Evolutionary conservation across 1,284 basidiomycete species (phyloP).

Genomic region (Puccinia novopanici): DNA sequence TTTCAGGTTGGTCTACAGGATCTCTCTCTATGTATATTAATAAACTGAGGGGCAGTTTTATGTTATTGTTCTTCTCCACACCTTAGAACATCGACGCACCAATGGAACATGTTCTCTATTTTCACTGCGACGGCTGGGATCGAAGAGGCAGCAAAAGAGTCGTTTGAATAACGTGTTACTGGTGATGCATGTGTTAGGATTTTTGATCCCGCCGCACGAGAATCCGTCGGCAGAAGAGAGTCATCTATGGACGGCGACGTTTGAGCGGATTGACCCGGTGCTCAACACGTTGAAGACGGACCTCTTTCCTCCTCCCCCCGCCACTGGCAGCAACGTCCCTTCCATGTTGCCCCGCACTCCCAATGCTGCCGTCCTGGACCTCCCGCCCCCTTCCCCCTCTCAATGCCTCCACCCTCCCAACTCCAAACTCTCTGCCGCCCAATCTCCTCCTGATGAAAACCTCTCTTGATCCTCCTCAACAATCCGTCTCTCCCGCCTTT

Average conservation of each 20-base stretch:
- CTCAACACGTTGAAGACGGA: slow-evolving; percentile 81
- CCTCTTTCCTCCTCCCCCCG: slow-evolving; percentile 59
- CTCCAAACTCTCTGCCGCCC: too few relatives aligned
- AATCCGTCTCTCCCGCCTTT: too few relatives aligned
- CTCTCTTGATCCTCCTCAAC: too few relatives aligned
- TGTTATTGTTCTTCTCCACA: background rate
- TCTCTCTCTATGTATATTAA: background rate
- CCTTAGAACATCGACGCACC: slow-evolving; percentile 77
- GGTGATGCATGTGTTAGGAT: slow-evolving; percentile 86
- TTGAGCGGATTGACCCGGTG: slow-evolving; percentile 81
- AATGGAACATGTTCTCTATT: slow-evolving; percentile 94
- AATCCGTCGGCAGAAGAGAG: slow-evolving; percentile 69
- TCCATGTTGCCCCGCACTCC: background rate
- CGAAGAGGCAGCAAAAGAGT: slow-evolving; percentile 80
- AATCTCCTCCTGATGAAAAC: too few relatives aligned
- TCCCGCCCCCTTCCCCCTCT: too few relatives aligned
- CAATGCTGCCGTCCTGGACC: background rate
- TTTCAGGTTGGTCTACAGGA: slow-evolving; percentile 65
- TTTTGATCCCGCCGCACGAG: slow-evolving; percentile 74
- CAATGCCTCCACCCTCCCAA: too few relatives aligned
- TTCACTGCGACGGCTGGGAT: slow-evolving; percentile 81
- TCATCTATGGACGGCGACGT: slow-evolving; percentile 78
- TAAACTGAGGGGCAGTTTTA: background rate
- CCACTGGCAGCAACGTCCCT: background rate
- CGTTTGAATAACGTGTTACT: slow-evolving; percentile 96